These are phyloP conservation scores for Saprolegnia diclina DNA, from an alignment of 352 stramenopile genomes.

Conservation along the genomic window DNA sequence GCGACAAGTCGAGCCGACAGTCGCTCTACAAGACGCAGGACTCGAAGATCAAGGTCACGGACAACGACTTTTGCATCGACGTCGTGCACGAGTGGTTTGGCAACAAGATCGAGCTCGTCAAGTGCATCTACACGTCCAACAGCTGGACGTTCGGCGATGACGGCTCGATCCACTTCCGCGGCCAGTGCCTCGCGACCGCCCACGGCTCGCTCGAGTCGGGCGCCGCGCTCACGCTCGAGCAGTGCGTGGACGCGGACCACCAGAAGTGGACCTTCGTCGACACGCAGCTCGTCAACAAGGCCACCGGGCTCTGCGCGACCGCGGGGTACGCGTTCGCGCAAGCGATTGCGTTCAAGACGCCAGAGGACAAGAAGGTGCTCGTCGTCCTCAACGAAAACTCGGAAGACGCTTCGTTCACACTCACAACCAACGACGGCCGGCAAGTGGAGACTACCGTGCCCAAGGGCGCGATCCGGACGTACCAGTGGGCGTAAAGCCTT, in stretches of 20 bases:
- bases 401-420: conserved; percentile 55
- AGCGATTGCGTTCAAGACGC: conserved; percentile 61
- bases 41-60: conserved; percentile 62
- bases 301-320: conserved; percentile 46
- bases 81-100: conserved; percentile 47
- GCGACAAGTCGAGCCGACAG: conserved; percentile 64
- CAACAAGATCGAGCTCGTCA: conserved; percentile 52
- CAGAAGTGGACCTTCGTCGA: conserved; percentile 8
- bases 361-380: conserved; percentile 65
- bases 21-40: conserved; percentile 48
- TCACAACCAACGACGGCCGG: conserved; percentile 42
- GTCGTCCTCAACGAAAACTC: conserved; percentile 84
- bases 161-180: conserved; percentile 47
- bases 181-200: conserved; percentile 63
- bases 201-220: conserved; percentile 51
- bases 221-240: conserved; percentile 39
- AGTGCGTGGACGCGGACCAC: neutral
- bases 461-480: conserved; percentile 61
- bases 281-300: conserved; percentile 14
- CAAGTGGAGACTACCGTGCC: conserved; percentile 51
- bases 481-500: conserved; percentile 39
- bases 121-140: conserved; percentile 64
- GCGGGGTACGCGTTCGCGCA: conserved; percentile 75
- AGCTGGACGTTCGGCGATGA: conserved; percentile 53
- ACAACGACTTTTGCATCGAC: conserved; percentile 57